Percentiles rank a stretch among this genome's conserved stretches.
Evolutionary conservation across 805 yeast genomes (phyloP).

Genomic region (Brettanomyces sp.): DNA sequence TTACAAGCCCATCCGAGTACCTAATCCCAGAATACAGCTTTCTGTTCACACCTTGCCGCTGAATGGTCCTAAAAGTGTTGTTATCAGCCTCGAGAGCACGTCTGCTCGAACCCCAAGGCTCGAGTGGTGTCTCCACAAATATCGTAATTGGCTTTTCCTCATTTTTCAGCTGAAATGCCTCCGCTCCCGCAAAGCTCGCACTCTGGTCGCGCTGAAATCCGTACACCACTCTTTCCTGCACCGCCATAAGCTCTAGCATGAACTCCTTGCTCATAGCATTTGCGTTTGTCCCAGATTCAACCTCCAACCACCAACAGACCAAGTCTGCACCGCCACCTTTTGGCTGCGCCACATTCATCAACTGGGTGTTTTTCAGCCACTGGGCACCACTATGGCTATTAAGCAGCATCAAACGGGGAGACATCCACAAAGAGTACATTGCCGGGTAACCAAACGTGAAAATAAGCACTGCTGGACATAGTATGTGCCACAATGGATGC

Average conservation of each 20-base stretch:
- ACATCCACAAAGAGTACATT: constrained; percentile 27
- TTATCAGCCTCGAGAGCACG: constrained; percentile 22
- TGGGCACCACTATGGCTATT: constrained; percentile 7
- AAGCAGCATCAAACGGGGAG: constrained; percentile 12
- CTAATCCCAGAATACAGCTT: constrained; percentile 29
- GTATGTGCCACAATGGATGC: constrained; percentile 33
- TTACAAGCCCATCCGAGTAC: constrained; percentile 34
- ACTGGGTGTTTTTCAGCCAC: constrained; percentile 9
- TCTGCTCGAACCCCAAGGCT: constrained; percentile 32
- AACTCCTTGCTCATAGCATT: background rate
- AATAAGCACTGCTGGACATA: constrained; percentile 39
- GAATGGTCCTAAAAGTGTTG: constrained; percentile 31
- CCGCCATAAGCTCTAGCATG: background rate
- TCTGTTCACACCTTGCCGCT: constrained; percentile 18
- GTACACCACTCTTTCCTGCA: background rate
- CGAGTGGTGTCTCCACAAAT: constrained; percentile 23
- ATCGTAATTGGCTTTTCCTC: background rate
- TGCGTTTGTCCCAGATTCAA: constrained; percentile 3
- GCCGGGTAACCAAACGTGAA: constrained; percentile 43
- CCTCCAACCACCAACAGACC: background rate
- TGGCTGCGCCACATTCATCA: background rate
- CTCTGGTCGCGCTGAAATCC: background rate
- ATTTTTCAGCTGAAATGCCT: background rate
- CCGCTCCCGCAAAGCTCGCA: background rate
- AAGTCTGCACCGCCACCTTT: background rate